Evolutionary conservation across 345 rosid genomes (phyloP).

Genomic region (Psidium friedrichsthalianum): DNA sequence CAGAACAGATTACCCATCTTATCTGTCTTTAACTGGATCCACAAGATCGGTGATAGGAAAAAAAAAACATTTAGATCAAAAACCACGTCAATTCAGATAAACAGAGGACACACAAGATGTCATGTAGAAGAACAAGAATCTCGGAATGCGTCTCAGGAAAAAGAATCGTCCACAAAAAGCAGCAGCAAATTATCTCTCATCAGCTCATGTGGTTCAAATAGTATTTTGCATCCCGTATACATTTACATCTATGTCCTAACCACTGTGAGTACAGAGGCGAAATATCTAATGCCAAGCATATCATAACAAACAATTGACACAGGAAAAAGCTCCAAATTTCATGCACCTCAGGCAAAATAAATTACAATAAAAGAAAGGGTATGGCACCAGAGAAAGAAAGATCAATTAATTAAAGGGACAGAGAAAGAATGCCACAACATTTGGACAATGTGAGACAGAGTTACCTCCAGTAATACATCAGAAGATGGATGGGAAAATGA

Average conservation of each 20-base stretch:
- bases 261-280: not conserved
- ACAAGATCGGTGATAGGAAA: not conserved
- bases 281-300: not conserved
- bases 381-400: not conserved
- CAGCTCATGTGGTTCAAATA: not conserved
- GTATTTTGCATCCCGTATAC: not conserved
- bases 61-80: not conserved
- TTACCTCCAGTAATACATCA: not conserved
- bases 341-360: not conserved
- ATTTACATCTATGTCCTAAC: not conserved
- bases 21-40: not conserved
- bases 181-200: not conserved
- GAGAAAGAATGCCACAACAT: not conserved
- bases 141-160: not conserved
- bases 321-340: not conserved
- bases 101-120: not conserved
- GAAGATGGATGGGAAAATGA: not conserved
- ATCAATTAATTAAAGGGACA: not conserved
- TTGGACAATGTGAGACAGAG: not conserved
- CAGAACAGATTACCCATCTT: conserved; percentile 24
- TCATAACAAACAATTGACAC: not conserved
- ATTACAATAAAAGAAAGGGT: not conserved
- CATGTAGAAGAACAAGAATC: not conserved
- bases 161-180: not conserved
- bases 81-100: not conserved